These are phyloP conservation scores for Cenococcum geophilum DNA, from an alignment of 495 filamentous ascomycete species.

Conservation along the genomic window DNA sequence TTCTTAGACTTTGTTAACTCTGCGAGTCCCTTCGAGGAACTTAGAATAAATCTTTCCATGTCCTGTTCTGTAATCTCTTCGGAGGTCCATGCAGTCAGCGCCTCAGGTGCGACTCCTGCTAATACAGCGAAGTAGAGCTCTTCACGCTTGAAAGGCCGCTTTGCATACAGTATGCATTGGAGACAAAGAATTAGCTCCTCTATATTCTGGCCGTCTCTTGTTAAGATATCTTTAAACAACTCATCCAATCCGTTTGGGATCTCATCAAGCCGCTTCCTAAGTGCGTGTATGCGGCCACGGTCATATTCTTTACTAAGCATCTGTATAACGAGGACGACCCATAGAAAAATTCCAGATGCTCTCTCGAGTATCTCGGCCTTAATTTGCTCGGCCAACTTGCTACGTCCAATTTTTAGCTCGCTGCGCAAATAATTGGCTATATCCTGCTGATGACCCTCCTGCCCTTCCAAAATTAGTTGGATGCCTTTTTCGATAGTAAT, in stretches of 20 bases:
- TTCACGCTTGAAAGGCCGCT: conserved; percentile 15
- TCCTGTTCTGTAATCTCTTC: conserved; percentile 10
- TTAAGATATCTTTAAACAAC: conserved; percentile 19
- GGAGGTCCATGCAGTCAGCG: conserved; percentile 10
- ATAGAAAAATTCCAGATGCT: conserved; percentile 26
- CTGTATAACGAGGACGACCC: conserved; percentile 24
- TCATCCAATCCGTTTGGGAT: conserved; percentile 22
- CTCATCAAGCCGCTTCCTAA: conserved; percentile 16
- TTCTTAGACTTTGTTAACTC: conserved; percentile 11
- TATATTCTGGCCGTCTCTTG: conserved; percentile 10
- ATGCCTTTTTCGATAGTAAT: conserved; percentile 39
- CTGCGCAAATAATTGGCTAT: conserved; percentile 20
- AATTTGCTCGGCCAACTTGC: conserved; percentile 14
- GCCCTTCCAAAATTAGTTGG: conserved; percentile 33
- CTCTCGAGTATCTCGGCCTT: conserved; percentile 17
- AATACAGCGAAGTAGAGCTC: conserved; percentile 21
- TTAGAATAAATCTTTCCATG: conserved; percentile 15
- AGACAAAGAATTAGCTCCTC: conserved; percentile 14
- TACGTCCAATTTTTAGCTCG: conserved; percentile 18
- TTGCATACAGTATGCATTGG: conserved; percentile 22
- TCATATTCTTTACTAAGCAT: conserved; percentile 25
- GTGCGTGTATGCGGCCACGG: conserved; percentile 14
- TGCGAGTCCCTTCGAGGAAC: conserved; percentile 17
- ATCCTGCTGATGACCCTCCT: conserved; percentile 20
- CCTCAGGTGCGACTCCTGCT: conserved; percentile 12